Evolutionary conservation across 306 rosid genomes (phyloP).

Genomic region (Prunus fruticosa): DNA sequence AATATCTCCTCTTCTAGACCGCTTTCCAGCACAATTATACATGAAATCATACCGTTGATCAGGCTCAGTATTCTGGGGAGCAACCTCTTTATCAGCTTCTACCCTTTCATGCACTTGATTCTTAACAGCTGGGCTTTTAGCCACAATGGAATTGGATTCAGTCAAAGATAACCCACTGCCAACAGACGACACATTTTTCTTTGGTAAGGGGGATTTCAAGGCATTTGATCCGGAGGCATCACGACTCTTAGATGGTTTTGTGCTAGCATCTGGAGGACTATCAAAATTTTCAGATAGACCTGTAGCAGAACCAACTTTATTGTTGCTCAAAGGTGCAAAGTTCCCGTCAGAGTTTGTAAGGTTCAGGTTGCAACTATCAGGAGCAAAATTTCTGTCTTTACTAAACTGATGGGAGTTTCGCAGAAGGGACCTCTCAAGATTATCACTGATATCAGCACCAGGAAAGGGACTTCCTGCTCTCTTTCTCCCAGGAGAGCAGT

Average conservation of each 20-base stretch:
- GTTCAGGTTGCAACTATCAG: conserved; percentile 20
- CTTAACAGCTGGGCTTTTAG: conserved; percentile 14
- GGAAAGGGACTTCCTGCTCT: conserved; percentile 30
- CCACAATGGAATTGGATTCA: conserved; percentile 16
- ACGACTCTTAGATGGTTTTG: conserved; percentile 22
- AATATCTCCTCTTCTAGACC: conserved; percentile 25
- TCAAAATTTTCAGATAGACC: conserved; percentile 16
- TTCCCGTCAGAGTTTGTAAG: conserved; percentile 12
- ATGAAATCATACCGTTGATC: conserved; percentile 29
- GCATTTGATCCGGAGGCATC: conserved; percentile 18
- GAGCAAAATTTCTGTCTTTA: conserved; percentile 15
- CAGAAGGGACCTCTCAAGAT: conserved; percentile 22
- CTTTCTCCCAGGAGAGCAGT: conserved; percentile 27
- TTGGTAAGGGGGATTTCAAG: conserved; percentile 23
- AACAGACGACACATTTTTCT: conserved; percentile 15
- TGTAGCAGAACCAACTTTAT: conserved; percentile 13
- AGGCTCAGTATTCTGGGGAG: conserved; percentile 23
- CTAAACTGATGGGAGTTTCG: conserved; percentile 17
- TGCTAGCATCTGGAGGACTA: conserved; percentile 13
- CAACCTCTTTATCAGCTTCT: conserved; percentile 21
- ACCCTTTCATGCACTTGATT: conserved; percentile 19
- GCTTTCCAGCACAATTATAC: conserved; percentile 29
- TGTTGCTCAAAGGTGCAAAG: conserved; percentile 13
- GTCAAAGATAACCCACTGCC: conserved; percentile 18
- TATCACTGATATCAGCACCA: conserved; percentile 21